These are phyloP conservation scores for Leptomonas seymouri DNA, from an alignment of 208 protist species.

Conservation along the genomic window DNA sequence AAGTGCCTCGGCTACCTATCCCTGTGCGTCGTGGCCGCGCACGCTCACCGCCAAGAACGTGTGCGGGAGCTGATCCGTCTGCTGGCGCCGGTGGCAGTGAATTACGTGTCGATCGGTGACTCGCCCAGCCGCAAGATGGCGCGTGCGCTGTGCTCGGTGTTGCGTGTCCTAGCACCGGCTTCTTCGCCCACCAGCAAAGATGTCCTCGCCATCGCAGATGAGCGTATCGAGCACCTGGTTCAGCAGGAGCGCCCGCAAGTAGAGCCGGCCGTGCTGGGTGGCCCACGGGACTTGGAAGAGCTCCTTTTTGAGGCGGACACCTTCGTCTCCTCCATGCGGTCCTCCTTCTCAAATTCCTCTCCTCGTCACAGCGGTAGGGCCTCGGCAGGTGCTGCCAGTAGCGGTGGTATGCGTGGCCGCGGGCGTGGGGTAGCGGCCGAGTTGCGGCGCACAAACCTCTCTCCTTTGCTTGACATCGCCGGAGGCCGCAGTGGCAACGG, in stretches of 20 bases:
- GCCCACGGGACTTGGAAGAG: slow-evolving; percentile 47
- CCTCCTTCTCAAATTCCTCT: slow-evolving; percentile 32
- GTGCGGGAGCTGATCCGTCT: slow-evolving; percentile 18
- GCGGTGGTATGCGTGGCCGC: background rate
- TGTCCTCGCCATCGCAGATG: slow-evolving; percentile 37
- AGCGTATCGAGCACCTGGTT: slow-evolving; percentile 58
- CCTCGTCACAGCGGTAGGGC: slow-evolving; percentile 1
- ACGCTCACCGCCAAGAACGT: slow-evolving; percentile 12
- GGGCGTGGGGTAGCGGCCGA: background rate
- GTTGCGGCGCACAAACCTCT: background rate
- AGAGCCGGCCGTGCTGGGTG: slow-evolving; percentile 33
- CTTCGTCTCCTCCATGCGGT: slow-evolving; percentile 56
- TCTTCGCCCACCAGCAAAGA: slow-evolving; percentile 8
- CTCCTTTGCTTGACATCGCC: background rate
- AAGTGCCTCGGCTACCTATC: slow-evolving; percentile 82
- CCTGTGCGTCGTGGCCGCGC: slow-evolving; percentile 52
- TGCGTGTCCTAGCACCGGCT: slow-evolving; percentile 35
- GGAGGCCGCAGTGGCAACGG: too few relatives aligned
- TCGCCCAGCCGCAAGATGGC: slow-evolving; percentile 80
- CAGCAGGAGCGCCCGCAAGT: slow-evolving; percentile 55
- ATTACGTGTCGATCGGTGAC: slow-evolving; percentile 75
- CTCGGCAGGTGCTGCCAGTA: background rate
- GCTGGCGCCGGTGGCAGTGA: slow-evolving; percentile 28
- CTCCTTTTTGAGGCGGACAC: slow-evolving; percentile 57
- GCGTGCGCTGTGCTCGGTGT: slow-evolving; percentile 67